phyloP scores from a whole-genome alignment of 2,329 filamentous ascomycete species.

The Sporothrix inflata region DNA sequence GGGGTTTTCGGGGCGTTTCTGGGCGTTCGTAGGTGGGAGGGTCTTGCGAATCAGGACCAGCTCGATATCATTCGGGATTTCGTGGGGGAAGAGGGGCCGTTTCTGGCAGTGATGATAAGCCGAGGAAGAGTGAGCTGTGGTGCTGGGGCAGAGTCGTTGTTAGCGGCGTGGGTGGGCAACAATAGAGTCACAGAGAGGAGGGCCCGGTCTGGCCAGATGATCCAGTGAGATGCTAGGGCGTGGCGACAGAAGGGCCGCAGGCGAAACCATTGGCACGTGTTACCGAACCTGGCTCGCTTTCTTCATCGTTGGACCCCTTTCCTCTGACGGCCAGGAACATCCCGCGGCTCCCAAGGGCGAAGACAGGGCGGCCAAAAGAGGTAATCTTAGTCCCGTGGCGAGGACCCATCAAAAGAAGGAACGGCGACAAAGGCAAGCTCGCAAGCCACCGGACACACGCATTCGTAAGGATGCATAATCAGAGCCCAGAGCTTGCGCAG shows the following conservation, averaged over 20 bases:
- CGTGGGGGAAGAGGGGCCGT: slow-evolving; percentile 13
- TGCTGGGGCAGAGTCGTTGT: not conserved
- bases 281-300: slow-evolving; percentile 12
- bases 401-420: not conserved
- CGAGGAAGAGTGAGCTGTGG: slow-evolving; percentile 20
- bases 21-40: not conserved
- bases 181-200: not conserved
- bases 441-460: not conserved
- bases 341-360: slow-evolving; percentile 6
- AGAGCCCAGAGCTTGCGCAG: not conserved
- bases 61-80: slow-evolving; percentile 5
- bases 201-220: not conserved
- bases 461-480: slow-evolving; percentile 3
- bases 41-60: not conserved
- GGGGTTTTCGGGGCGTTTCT: slow-evolving; percentile 9
- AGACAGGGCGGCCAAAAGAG: not conserved
- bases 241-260: not conserved
- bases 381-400: not conserved
- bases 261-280: slow-evolving; percentile 25
- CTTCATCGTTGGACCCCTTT: not conserved
- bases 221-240: not conserved
- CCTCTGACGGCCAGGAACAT: slow-evolving; percentile 18
- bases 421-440: not conserved
- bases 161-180: slow-evolving; percentile 9
- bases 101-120: slow-evolving; percentile 25